A percentile compares a stretch with the other conserved stretches of the same genome.
phyloP scores from a whole-genome alignment of 805 yeast genomes.

The Clavispora phyllophila region DNA sequence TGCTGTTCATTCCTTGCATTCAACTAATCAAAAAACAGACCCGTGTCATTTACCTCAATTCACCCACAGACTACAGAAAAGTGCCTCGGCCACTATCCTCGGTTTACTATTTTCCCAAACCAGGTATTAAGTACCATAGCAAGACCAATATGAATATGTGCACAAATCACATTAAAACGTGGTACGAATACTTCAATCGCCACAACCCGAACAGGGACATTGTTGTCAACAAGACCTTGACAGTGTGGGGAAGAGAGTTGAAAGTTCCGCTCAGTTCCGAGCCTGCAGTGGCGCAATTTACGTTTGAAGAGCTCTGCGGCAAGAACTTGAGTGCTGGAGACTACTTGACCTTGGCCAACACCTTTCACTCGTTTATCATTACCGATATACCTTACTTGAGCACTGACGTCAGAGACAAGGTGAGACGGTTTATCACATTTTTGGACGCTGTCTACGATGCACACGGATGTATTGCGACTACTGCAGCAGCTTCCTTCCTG shows the following conservation, averaged over 20 bases:
- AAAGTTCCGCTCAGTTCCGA: constrained; percentile 72
- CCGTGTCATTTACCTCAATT: constrained; percentile 72
- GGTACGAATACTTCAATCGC: constrained; percentile 79
- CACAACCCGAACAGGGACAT: constrained; percentile 34
- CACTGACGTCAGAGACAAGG: constrained; percentile 71
- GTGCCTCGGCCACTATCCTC: constrained; percentile 77
- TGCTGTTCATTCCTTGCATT: constrained; percentile 88
- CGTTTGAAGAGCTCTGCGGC: constrained; percentile 85
- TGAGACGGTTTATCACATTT: constrained; percentile 89
- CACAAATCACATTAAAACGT: constrained; percentile 56
- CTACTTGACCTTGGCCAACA: constrained; percentile 73
- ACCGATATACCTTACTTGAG: constrained; percentile 90
- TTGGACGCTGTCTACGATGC: constrained; percentile 94
- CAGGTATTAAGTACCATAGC: constrained; percentile 52
- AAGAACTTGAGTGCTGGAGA: constrained; percentile 90
- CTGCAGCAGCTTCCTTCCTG: constrained; percentile 80
- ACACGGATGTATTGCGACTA: constrained; percentile 81
- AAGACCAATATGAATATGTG: constrained; percentile 48
- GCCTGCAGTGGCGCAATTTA: constrained; percentile 81
- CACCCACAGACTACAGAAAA: constrained; percentile 92
- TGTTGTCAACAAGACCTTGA: constrained; percentile 24
- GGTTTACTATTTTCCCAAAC: constrained; percentile 70
- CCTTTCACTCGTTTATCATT: constrained; percentile 74
- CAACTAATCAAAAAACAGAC: constrained; percentile 68
- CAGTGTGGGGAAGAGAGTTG: constrained; percentile 87